Conservation (phyloP, 2,329 filamentous ascomycete species). For the Metarhizium guizhouense region DNA sequence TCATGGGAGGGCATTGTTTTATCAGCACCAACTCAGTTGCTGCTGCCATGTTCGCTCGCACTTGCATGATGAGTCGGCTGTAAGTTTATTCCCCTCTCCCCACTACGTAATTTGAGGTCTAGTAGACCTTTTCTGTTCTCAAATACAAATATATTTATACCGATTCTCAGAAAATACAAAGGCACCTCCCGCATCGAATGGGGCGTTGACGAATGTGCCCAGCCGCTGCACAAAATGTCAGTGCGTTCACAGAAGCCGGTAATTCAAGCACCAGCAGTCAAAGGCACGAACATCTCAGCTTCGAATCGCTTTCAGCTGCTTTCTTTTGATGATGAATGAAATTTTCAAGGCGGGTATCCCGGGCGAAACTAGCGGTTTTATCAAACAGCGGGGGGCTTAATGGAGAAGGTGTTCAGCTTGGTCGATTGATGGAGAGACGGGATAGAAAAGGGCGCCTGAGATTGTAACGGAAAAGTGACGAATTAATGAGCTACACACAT, state of each 20-base stretch:
- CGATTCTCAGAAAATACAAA: slow-evolving; percentile 50
- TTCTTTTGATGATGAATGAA: slow-evolving; percentile 33
- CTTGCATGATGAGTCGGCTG: slow-evolving; percentile 63
- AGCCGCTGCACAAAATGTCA: slow-evolving; percentile 34
- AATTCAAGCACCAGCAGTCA: slow-evolving; percentile 12
- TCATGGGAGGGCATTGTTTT: slow-evolving; percentile 49
- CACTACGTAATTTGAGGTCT: neutral
- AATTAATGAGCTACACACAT: neutral
- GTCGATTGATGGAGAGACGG: neutral
- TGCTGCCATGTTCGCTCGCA: slow-evolving; percentile 65
- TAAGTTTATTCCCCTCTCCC: slow-evolving; percentile 21
- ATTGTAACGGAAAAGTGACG: neutral
- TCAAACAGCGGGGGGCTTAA: neutral
- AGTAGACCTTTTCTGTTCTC: neutral
- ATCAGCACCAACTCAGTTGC: slow-evolving; percentile 71
- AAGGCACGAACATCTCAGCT: slow-evolving; percentile 29
- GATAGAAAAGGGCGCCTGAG: neutral
- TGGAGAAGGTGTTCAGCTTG: neutral
- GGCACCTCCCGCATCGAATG: slow-evolving; percentile 58
- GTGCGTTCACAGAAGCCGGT: slow-evolving; percentile 11
- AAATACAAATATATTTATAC: neutral
- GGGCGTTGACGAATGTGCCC: slow-evolving; percentile 63
- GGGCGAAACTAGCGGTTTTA: neutral
- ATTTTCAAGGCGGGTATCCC: neutral
- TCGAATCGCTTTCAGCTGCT: slow-evolving; percentile 57